phyloP scores from a whole-genome alignment of 495 filamentous ascomycete genomes.

The Lophium mytilinum region DNA sequence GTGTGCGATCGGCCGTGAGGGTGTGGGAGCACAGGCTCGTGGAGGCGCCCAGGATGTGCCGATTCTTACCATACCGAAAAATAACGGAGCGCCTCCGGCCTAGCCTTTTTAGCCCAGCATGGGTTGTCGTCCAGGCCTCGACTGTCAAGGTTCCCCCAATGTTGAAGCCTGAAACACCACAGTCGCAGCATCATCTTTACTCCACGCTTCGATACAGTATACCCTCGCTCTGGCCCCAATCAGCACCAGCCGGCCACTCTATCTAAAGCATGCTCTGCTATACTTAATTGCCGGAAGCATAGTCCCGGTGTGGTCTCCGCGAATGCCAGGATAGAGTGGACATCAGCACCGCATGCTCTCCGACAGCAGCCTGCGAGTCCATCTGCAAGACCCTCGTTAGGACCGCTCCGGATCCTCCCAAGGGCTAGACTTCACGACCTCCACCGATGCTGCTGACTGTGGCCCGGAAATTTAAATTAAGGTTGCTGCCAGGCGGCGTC shows the following conservation, averaged over 20 bases:
- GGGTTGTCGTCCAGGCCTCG: neutral
- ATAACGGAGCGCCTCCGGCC: neutral
- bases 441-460: slow-evolving; percentile 2
- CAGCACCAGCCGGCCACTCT: neutral
- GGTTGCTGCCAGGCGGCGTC: neutral
- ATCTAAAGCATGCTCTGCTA: neutral
- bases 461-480: slow-evolving; percentile 1
- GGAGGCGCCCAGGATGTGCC: slow-evolving; percentile 4
- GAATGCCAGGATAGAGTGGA: slow-evolving; percentile 12
- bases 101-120: neutral
- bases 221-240: slow-evolving; percentile 11
- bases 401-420: no score
- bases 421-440: neutral
- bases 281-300: slow-evolving; percentile 19
- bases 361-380: no score
- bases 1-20: slow-evolving; percentile 15
- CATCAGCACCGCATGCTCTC: slow-evolving; percentile 16
- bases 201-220: slow-evolving; percentile 5
- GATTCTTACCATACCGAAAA: slow-evolving; percentile 5
- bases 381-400: no score
- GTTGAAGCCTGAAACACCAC: neutral
- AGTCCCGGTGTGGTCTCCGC: neutral
- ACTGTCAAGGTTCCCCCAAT: neutral
- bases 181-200: no score
- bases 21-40: slow-evolving; percentile 14